phyloP scores from a whole-genome alignment of 2,329 filamentous ascomycete genomes.

The Trichoderma harzianum region DNA sequence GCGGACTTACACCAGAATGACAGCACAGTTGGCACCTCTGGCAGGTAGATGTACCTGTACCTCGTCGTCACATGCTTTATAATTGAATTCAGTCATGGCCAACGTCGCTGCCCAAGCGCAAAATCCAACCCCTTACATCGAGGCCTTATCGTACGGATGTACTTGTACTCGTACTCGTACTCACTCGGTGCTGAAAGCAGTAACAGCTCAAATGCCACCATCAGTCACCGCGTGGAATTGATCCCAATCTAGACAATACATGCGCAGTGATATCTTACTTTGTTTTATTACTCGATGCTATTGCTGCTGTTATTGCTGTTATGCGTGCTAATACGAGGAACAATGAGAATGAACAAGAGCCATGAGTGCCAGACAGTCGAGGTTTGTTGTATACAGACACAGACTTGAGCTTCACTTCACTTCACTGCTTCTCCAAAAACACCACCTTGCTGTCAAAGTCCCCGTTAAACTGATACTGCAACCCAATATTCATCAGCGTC shows the following conservation, averaged over 20 bases:
- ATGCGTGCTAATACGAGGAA: background rate
- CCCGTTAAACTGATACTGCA: conserved; percentile 49
- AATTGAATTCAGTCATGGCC: background rate
- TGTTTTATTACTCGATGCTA: background rate
- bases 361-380: too few relatives aligned
- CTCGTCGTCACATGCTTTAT: background rate
- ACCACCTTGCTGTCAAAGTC: conserved; percentile 59
- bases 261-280: background rate
- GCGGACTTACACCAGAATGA: background rate
- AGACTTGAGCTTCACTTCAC: background rate
- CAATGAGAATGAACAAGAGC: background rate
- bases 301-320: background rate
- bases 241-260: background rate
- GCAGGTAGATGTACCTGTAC: background rate
- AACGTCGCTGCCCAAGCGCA: background rate
- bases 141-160: background rate
- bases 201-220: background rate
- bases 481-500: conserved; percentile 60
- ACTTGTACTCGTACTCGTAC: background rate
- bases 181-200: background rate
- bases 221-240: background rate
- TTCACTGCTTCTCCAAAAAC: conserved; percentile 43
- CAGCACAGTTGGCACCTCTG: background rate
- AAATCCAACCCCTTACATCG: background rate
- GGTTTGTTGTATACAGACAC: background rate